phyloP scores from a whole-genome alignment of 179 eudicot species.

The Beta lomatogona region DNA sequence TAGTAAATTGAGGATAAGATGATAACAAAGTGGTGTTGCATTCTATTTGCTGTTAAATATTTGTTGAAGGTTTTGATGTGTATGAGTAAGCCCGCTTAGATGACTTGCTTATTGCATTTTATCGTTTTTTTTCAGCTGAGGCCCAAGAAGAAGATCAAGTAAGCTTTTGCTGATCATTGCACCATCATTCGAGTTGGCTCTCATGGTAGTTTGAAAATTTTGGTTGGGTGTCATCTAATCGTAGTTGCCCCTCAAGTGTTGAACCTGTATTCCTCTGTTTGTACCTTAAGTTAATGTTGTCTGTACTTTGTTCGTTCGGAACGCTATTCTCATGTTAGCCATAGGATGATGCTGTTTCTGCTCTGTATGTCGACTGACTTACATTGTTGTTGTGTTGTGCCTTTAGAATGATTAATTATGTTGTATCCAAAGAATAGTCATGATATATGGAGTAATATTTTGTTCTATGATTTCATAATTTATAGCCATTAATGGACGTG shows the following conservation, averaged over 20 bases:
- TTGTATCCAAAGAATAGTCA: not conserved
- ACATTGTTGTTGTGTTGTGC: not conserved
- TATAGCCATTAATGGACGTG: not conserved
- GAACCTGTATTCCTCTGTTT: not conserved
- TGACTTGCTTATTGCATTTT: not conserved
- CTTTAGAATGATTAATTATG: not conserved
- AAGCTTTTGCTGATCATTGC: not conserved
- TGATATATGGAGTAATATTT: not conserved
- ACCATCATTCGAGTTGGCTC: slow-evolving; percentile 10
- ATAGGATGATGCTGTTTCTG: slow-evolving; percentile 1
- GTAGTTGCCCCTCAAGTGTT: not conserved
- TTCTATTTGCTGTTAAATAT: too few relatives aligned
- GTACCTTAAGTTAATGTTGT: not conserved
- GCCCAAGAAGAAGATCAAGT: slow-evolving; percentile 25
- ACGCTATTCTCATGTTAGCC: not conserved
- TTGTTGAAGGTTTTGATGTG: too few relatives aligned
- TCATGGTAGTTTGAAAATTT: slow-evolving; percentile 1
- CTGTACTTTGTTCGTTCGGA: not conserved
- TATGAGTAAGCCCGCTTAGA: not conserved
- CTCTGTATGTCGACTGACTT: not conserved
- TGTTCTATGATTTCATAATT: not conserved
- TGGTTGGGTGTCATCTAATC: not conserved
- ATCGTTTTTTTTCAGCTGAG: not conserved
- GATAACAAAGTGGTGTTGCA: too few relatives aligned
- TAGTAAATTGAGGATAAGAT: too few relatives aligned